These are phyloP conservation scores for Fusarium buxicola DNA, from an alignment of 2,329 filamentous ascomycete genomes.

Conservation along the genomic window DNA sequence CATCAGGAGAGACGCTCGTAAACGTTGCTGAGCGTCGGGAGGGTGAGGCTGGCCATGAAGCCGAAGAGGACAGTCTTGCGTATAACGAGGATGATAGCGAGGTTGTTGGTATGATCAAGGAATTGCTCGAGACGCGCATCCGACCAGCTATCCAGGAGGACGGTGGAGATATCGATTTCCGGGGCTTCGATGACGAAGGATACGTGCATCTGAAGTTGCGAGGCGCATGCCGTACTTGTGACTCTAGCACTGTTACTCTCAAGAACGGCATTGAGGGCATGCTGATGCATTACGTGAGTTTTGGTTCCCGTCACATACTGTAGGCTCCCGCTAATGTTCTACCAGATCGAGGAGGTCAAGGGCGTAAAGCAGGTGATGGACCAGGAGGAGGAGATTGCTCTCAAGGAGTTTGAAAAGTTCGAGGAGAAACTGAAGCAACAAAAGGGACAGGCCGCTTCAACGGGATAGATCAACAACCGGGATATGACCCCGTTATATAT, in stretches of 20 bases:
- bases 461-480: conserved; percentile 10
- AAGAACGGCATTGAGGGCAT: conserved; percentile 99
- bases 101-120: conserved; percentile 98
- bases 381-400: conserved; percentile 87
- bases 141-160: conserved; percentile 97
- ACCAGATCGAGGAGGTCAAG: conserved; percentile 92
- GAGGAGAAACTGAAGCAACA: conserved; percentile 80
- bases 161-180: conserved; percentile 95
- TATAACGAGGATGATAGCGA: conserved; percentile 94
- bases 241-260: conserved; percentile 94
- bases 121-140: conserved; percentile 94
- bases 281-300: conserved; percentile 92
- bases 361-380: conserved; percentile 92
- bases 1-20: conserved; percentile 84
- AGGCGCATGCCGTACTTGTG: conserved; percentile 94
- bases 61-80: conserved; percentile 75
- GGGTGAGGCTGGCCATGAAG: conserved; percentile 55
- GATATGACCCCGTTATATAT: conserved; percentile 15
- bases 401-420: conserved; percentile 92
- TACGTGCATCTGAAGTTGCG: conserved; percentile 87
- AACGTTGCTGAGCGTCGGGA: conserved; percentile 73
- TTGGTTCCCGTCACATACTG: neutral
- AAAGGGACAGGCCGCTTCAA: conserved; percentile 52
- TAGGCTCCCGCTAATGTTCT: conserved; percentile 43
- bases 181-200: conserved; percentile 85